Percentiles rank a stretch among this genome's conserved stretches.
Conservation (phyloP, 192 early-diverging fungal species). For the Spinellus fusiger region DNA sequence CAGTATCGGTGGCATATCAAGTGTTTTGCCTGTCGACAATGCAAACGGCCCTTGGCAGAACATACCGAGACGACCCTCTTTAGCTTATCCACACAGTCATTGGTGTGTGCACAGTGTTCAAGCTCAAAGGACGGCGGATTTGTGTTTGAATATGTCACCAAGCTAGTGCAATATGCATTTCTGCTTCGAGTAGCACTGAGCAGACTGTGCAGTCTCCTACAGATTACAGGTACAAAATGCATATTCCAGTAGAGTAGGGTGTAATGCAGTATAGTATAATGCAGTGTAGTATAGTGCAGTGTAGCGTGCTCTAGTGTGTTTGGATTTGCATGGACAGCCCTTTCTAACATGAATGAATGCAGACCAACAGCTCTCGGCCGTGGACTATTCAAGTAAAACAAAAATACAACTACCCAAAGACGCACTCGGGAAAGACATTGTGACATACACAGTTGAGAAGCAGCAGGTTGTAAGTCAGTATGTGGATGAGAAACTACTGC, state of each 20-base stretch:
- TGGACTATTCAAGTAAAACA: slow-evolving; percentile 16
- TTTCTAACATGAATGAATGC: neutral
- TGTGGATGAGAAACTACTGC: neutral
- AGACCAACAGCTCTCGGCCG: slow-evolving; percentile 19
- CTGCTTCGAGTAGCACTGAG: slow-evolving; percentile 78
- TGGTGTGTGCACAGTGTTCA: slow-evolving; percentile 17
- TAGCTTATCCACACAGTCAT: neutral
- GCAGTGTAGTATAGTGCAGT: no score
- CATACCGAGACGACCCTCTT: slow-evolving; percentile 16
- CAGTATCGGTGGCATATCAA: slow-evolving; percentile 75
- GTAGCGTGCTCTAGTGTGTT: neutral
- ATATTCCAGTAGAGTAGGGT: no score
- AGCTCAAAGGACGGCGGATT: slow-evolving; percentile 5
- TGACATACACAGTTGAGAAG: slow-evolving; percentile 11
- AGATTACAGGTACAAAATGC: slow-evolving; percentile 19
- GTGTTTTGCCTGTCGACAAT: slow-evolving; percentile 79
- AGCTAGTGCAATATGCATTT: slow-evolving; percentile 89
- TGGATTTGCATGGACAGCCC: neutral
- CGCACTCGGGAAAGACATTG: neutral
- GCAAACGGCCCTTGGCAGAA: slow-evolving; percentile 38
- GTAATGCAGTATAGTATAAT: no score
- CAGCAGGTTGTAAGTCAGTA: neutral
- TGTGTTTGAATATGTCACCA: slow-evolving; percentile 69
- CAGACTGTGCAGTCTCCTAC: slow-evolving; percentile 71
- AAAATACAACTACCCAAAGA: slow-evolving; percentile 1